Conservation (phyloP, 2,329 filamentous ascomycete genomes). For the Karstenula rhodostoma region DNA sequence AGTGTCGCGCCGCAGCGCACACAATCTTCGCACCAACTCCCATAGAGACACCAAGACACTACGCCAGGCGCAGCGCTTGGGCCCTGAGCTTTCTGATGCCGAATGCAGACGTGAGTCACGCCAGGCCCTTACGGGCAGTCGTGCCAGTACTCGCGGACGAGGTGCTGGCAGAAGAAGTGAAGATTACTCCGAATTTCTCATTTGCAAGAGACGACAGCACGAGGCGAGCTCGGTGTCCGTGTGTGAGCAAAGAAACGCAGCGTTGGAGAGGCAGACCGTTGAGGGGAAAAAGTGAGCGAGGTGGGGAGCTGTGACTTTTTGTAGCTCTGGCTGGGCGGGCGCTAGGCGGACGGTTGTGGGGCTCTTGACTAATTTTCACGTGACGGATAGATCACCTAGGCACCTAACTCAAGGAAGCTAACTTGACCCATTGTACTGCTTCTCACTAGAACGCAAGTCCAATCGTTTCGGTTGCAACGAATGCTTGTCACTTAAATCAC, state of each 20-base stretch:
- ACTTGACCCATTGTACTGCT: too few species aligned
- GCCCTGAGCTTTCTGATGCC: conserved; percentile 92
- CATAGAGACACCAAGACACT: conserved; percentile 68
- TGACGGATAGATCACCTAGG: too few species aligned
- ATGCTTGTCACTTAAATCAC: too few species aligned
- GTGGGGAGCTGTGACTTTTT: conserved; percentile 39
- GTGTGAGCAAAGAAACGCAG: conserved; percentile 96
- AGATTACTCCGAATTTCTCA: conserved; percentile 99
- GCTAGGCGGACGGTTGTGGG: conserved; percentile 26
- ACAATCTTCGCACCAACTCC: conserved; percentile 96
- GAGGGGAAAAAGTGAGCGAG: conserved; percentile 54
- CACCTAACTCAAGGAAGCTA: neutral
- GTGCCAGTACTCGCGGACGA: conserved; percentile 50
- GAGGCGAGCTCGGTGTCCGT: conserved; percentile 56
- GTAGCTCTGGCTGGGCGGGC: conserved; percentile 35
- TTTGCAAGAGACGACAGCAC: conserved; percentile 67
- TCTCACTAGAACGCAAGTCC: too few species aligned
- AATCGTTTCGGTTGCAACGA: too few species aligned
- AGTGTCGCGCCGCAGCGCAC: conserved; percentile 75
- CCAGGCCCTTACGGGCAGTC: conserved; percentile 85
- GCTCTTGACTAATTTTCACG: too few species aligned
- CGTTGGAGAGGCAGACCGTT: conserved; percentile 88
- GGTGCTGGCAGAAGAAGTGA: conserved; percentile 63
- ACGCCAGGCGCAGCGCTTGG: conserved; percentile 27
- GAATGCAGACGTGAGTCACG: conserved; percentile 83